Conservation (phyloP, 169 alveolate genomes). For the Eimeria maxima region DNA sequence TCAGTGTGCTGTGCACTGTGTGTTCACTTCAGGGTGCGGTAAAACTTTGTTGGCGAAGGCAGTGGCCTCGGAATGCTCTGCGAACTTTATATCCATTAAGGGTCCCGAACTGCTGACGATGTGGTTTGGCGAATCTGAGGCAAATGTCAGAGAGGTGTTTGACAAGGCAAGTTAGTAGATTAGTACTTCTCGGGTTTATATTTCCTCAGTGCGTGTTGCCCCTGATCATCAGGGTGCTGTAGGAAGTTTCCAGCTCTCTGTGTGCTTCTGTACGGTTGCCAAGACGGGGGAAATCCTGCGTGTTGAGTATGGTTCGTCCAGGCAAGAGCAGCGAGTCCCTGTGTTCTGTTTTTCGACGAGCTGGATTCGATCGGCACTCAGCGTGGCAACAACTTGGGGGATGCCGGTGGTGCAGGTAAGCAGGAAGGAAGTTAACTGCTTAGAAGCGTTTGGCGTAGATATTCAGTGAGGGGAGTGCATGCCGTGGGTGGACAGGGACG, state of each 20-base stretch:
- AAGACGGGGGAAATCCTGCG: not conserved
- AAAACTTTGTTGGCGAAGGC: constrained; percentile 98
- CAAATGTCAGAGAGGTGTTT: constrained; percentile 99
- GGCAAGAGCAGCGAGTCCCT: constrained; percentile 99
- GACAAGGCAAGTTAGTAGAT: constrained; percentile 94
- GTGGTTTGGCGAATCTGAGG: constrained; percentile 99
- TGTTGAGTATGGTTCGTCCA: constrained; percentile 29
- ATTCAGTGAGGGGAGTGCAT: not conserved
- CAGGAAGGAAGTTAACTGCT: not conserved
- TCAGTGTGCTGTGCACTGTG: not conserved
- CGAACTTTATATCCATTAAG: constrained; percentile 99
- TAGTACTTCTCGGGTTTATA: not conserved
- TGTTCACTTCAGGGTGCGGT: constrained; percentile 79
- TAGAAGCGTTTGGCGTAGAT: not conserved
- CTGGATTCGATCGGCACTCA: constrained; percentile 99
- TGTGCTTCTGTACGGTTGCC: not conserved
- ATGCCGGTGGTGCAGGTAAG: constrained; percentile 96
- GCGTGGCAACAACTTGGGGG: constrained; percentile 92
- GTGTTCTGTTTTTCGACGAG: constrained; percentile 99
- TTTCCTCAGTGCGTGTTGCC: not conserved
- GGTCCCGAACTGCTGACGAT: constrained; percentile 99
- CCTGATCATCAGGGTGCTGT: not conserved
- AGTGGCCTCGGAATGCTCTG: constrained; percentile 95
- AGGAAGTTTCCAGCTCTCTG: not conserved
- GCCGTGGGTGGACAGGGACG: not conserved